Evolutionary conservation across 306 rosid genomes (phyloP).

Genomic region (Cucumis hystrix): DNA sequence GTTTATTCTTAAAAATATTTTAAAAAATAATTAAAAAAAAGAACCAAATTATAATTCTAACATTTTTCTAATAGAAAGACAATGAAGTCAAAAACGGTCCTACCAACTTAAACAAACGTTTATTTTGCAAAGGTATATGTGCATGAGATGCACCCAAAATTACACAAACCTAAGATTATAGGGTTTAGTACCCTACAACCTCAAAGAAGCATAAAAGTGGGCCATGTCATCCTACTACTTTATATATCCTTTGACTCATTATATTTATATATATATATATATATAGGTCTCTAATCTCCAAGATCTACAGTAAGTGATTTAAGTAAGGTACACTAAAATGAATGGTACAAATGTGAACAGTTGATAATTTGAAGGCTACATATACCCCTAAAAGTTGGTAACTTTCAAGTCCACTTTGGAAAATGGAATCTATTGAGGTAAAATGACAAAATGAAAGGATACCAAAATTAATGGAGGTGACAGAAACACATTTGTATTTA

Average conservation of each 20-base stretch:
- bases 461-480: background rate
- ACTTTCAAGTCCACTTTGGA: background rate
- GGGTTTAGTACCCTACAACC: background rate
- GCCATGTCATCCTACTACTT: background rate
- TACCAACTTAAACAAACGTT: too few species aligned
- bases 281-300: background rate
- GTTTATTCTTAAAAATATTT: too few species aligned
- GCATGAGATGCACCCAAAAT: background rate
- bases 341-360: background rate
- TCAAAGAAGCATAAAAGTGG: background rate
- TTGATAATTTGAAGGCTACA: background rate
- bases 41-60: too few species aligned
- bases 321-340: background rate
- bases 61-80: too few species aligned
- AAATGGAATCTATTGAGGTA: background rate
- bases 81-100: too few species aligned
- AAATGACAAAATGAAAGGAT: background rate
- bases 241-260: background rate
- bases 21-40: too few species aligned
- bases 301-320: background rate
- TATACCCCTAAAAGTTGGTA: background rate
- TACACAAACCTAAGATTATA: background rate
- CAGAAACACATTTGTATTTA: background rate
- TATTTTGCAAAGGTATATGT: too few species aligned
- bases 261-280: background rate